A percentile compares a stretch with the other conserved stretches of the same genome.
Evolutionary conservation across 495 filamentous ascomycete species (phyloP).

Genomic region (Chaetomium cochliodes): DNA sequence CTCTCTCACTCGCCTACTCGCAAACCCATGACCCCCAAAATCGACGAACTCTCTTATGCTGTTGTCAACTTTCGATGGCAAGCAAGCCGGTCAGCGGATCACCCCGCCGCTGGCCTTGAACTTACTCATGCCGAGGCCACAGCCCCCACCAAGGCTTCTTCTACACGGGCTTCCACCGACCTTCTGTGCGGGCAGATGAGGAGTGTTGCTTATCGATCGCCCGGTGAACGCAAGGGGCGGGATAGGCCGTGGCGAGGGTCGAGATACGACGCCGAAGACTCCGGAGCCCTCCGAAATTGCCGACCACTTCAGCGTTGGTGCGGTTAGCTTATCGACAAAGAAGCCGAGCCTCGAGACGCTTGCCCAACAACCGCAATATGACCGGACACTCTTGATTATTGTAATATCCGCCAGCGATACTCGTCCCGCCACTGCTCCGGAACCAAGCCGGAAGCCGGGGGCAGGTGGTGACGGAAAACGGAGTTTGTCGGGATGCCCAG

Average conservation of each 20-base stretch:
- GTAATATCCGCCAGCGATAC: background rate
- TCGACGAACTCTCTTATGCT: background rate
- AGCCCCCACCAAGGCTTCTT: background rate
- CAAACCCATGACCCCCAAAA: background rate
- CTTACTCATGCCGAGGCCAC: background rate
- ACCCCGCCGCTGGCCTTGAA: background rate
- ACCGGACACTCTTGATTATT: background rate
- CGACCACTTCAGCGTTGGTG: background rate
- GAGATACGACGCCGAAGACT: background rate
- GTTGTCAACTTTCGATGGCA: too few species aligned
- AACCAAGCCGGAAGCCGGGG: background rate
- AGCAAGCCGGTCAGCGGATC: background rate
- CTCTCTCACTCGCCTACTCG: background rate
- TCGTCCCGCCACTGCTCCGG: background rate
- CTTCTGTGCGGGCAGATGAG: background rate
- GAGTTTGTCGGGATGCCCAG: background rate
- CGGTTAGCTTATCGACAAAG: background rate
- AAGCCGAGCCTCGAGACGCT: background rate
- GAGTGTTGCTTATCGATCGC: background rate
- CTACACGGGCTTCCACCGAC: background rate
- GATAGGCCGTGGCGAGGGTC: background rate
- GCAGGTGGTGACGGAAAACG: background rate
- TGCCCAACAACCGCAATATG: background rate
- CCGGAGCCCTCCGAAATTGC: constrained; percentile 2
- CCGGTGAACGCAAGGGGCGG: background rate